A percentile compares a stretch with the other conserved stretches of the same genome.
These are phyloP conservation scores for Ogataea methylovora DNA, from an alignment of 805 yeast species.

Conservation along the genomic window DNA sequence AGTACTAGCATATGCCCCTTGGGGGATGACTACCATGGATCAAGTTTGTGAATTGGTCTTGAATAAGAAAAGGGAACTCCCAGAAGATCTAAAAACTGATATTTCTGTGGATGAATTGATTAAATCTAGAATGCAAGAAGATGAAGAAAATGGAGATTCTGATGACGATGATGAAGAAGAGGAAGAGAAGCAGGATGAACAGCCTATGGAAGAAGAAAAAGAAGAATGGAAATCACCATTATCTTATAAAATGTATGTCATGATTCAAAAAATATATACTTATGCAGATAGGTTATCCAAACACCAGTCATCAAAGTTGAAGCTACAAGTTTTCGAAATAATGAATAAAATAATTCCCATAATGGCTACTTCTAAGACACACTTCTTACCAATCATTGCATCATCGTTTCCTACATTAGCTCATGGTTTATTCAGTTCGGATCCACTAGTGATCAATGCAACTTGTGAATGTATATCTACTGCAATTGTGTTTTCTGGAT, in stretches of 20 bases:
- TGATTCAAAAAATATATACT: conserved; percentile 52
- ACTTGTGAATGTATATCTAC: conserved; percentile 20
- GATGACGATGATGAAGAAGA: conserved; percentile 31
- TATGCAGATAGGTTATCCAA: conserved; percentile 66
- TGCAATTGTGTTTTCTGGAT: conserved; percentile 31
- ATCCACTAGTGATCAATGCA: conserved; percentile 21
- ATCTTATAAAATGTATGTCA: conserved; percentile 50
- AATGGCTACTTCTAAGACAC: conserved; percentile 40
- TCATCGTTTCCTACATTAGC: conserved; percentile 43
- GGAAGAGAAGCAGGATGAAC: conserved; percentile 12
- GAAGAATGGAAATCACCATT: conserved; percentile 62
- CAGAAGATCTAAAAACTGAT: conserved; percentile 8
- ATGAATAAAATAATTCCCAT: conserved; percentile 38
- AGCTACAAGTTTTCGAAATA: conserved; percentile 48
- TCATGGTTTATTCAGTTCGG: conserved; percentile 13
- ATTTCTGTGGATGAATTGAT: no score
- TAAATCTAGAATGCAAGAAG: conserved; percentile 15
- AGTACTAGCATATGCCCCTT: conserved; percentile 28
- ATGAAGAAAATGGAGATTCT: conserved; percentile 31
- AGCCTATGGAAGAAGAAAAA: conserved; percentile 12
- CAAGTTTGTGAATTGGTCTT: conserved; percentile 40
- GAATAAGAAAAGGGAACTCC: conserved; percentile 15
- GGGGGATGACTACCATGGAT: conserved; percentile 46
- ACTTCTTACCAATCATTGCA: conserved; percentile 44
- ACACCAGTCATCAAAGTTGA: conserved; percentile 54